Base-by-base conservation (phyloP, 1,139 yeast species). In the Candida sp. region DNA sequence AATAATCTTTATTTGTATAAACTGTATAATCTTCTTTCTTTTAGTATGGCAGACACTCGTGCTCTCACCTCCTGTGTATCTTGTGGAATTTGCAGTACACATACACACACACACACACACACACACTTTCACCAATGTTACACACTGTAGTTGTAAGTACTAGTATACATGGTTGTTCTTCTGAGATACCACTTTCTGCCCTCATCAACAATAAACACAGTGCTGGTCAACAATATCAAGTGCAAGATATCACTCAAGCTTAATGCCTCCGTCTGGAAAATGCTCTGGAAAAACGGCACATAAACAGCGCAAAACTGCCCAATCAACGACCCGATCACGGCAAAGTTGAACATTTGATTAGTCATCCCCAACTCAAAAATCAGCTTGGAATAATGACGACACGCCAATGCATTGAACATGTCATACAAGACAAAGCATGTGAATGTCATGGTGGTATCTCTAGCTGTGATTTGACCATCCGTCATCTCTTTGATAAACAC, bases 371-470 rank as follows among this genome's bases (percentile, higher is more conserved):
- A 65, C 62, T 88, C 88, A 62, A 90, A 87, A 17, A 88, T 82
- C 3, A 96, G 88, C 67, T 90, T 92, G 44, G 91, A 80, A 54
- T 87, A 80, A 56, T 96, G 96, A 63, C 98, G 90, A 67, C 97
- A 93, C 7, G 97, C 77, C 57, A 94, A 77, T 0, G 98, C 99
- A 67, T 92, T 94, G 73, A 94, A 94, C 96, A 94, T 89, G 69
- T 94, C 99, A 63, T 86, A 94, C 52, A 93, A 76, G 9, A 94
- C 98, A 71, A 94, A 94, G 66, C 98, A 90, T 0, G 98, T 94
- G 65, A 94, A 94, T 0, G 98, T 92, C 97, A 94, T 93, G n/a
- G 99, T 94, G 11, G 98, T 93, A 66, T 93, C 98, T 70, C 98
- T 87, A 11, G 94, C 87, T 3, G 98, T 91, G 51, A 93, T 85